Conservation (phyloP, 1,139 yeast genomes). For the Yamadazyma atmosphaerica region DNA sequence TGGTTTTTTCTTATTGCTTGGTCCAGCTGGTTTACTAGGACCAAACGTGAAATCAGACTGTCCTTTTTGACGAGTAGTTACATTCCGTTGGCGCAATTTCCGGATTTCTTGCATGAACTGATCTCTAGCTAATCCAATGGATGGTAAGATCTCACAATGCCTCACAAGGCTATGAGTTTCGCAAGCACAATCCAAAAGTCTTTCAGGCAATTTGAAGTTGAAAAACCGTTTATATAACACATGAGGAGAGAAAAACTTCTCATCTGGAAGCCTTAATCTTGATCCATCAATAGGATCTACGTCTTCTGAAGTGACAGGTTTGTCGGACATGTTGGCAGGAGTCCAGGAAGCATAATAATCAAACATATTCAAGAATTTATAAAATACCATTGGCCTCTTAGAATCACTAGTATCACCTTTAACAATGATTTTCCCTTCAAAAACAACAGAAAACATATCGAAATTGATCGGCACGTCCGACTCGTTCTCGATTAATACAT, state of each 20-base stretch:
- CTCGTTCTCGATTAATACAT: conserved; percentile 45
- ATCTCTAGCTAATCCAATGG: conserved; percentile 29
- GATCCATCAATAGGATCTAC: conserved; percentile 44
- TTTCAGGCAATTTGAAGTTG: conserved; percentile 42
- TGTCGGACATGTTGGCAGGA: conserved; percentile 43
- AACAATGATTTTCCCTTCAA: conserved; percentile 48
- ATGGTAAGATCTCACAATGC: conserved; percentile 43
- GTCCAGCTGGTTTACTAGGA: conserved; percentile 3
- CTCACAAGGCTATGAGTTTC: conserved; percentile 33
- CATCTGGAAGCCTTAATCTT: conserved; percentile 32
- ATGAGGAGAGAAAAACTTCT: conserved; percentile 39
- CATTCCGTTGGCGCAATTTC: conserved; percentile 12
- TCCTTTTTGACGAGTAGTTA: conserved; percentile 8
- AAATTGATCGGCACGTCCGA: conserved; percentile 44
- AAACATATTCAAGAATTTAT: conserved; percentile 43
- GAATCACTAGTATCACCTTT: conserved; percentile 19
- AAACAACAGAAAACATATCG: conserved; percentile 57
- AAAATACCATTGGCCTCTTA: conserved; percentile 25
- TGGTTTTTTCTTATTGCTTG: conserved; percentile 18
- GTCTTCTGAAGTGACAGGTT: conserved; percentile 42
- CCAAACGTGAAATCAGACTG: conserved; percentile 10
- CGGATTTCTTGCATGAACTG: conserved; percentile 17
- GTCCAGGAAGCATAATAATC: conserved; percentile 50
- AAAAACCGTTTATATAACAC: conserved; percentile 43
- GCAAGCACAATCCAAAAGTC: conserved; percentile 43